Evolutionary conservation across 2,329 filamentous ascomycete genomes (phyloP), one percentile per base, ranked within the genome.

Genomic region (Cytospora piceicola): DNA sequence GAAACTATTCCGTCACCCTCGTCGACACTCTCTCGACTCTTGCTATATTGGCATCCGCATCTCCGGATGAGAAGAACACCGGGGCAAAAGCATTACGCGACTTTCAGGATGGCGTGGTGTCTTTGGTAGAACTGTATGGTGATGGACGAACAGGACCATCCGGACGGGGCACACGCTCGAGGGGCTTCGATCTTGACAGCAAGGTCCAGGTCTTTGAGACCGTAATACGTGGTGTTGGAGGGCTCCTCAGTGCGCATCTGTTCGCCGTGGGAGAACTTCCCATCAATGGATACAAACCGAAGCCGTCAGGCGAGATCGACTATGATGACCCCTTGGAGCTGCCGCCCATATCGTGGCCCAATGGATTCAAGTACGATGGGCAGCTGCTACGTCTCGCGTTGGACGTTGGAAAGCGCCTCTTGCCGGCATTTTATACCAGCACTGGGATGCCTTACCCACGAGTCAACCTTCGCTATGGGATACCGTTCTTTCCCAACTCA

Each of bases 201-300:
- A 99, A 98, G 78, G 95, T 99, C 2, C 94, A 99, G 79, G 93
- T 99, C 49, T 99, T 99, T 74, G 95, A 99, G 80, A 98, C 94
- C 0, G 94, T 97, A 42, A 99, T 99, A 71, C 86, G 95, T 66
- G 95, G 94, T 20, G 86, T 96, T 55, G 95, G 95, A 17, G 95
- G 95, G 0, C 81, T 99, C 64, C 79, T 99, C 70, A 97, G 94
- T 73, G 93, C 94, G 2, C 95, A 99, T 79, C 80, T 97, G 52
- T 99, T 99, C 76, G 94, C 95, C 15, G 83, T 93, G 27, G 95
- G 94, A 39, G 93, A 96, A 65, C 79, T 99, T 64, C 95, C 95
- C 0, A 97, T 98, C 63, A 81, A 83, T 17, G 90, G 91, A 46
- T 97, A 97, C 74, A 73, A 85, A 2, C 87, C 92, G 4, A 76